Base-by-base conservation (phyloP, 352 stramenopile species). In the Phytophthora fragariaefolia region DNA sequence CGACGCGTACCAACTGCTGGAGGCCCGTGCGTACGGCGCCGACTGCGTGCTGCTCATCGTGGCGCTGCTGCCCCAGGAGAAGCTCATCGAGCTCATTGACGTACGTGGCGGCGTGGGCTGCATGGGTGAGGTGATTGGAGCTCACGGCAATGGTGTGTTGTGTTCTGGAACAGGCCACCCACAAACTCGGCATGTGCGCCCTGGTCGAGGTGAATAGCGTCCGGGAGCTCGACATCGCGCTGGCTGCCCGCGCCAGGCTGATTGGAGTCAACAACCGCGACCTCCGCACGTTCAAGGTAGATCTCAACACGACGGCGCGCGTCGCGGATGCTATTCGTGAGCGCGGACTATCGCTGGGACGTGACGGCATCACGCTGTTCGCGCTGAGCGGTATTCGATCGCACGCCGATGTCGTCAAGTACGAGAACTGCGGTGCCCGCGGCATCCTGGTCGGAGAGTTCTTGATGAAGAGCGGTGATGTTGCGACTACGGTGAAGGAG, bases 251-350 rank as follows among this genome's bases (percentile, higher is more conserved):
- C 42, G 96, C 97, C 2, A 90, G 79, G 24, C 89, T 99, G 5
- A 98, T 99, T 73, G 98, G 98, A 22, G 97, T 99, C 8, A 99
- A 99, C 77, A 99, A 99, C 87, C 93, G 98, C 40, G 98, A 99
- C 74, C 77, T 99, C 34, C 97, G 98, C 69, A 99, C 96, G 23
- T 99, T 99, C 71, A 96, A 99, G 78, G 86, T 99, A 55, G 97
- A 99, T 73, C 83, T 99, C 69, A 84, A 91, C 66, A 98, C 92
- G 27, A 99, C 97, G 0, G 89, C 97, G 34, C 88, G 93, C 50
- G 86, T 99, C 32, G 90, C 95, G 12, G 77, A 93, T 6, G 82
- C 86, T 18, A 89, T 98, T 58, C 86, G 73, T 17, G 74, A 80
- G 58, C 79, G 86, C 26, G 79, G 79, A 15, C 85, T 97, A 17